These are phyloP conservation scores for Echria macrotheca DNA, from an alignment of 495 filamentous ascomycete species.

Conservation along the genomic window DNA sequence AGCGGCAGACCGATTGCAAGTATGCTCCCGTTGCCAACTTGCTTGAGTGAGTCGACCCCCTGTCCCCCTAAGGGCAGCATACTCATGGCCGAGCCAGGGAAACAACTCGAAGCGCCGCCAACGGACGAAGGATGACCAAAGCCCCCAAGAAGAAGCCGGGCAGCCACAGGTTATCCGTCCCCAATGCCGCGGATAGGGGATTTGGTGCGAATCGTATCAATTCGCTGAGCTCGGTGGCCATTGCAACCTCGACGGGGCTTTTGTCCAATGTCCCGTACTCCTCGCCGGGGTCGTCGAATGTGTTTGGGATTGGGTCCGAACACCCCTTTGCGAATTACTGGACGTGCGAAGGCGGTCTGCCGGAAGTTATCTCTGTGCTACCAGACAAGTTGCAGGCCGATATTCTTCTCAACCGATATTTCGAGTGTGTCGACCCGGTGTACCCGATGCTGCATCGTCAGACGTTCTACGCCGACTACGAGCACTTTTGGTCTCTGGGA, in stretches of 20 bases:
- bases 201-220: conserved; percentile 32
- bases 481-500: conserved; percentile 59
- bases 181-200: conserved; percentile 44
- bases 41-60: conserved; percentile 49
- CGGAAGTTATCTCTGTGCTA: conserved; percentile 64
- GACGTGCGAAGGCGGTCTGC: conserved; percentile 64
- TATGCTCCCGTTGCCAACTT: conserved; percentile 65
- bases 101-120: conserved; percentile 42
- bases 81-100: conserved; percentile 30
- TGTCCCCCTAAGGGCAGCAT: background rate
- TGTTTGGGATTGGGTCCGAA: conserved; percentile 63
- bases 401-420: conserved; percentile 62
- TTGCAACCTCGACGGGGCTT: conserved; percentile 51
- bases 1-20: conserved; percentile 62
- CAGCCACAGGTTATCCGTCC: conserved; percentile 24
- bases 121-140: conserved; percentile 53
- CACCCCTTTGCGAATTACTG: conserved; percentile 73
- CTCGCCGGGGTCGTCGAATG: conserved; percentile 54
- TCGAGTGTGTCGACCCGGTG: conserved; percentile 67
- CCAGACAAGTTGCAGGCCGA: conserved; percentile 68
- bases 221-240: conserved; percentile 37
- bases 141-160: conserved; percentile 45
- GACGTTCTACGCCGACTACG: conserved; percentile 64
- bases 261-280: conserved; percentile 65
- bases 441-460: conserved; percentile 67